Base-by-base conservation (phyloP, 2,329 filamentous ascomycete species). In the Apiospora koreana region DNA sequence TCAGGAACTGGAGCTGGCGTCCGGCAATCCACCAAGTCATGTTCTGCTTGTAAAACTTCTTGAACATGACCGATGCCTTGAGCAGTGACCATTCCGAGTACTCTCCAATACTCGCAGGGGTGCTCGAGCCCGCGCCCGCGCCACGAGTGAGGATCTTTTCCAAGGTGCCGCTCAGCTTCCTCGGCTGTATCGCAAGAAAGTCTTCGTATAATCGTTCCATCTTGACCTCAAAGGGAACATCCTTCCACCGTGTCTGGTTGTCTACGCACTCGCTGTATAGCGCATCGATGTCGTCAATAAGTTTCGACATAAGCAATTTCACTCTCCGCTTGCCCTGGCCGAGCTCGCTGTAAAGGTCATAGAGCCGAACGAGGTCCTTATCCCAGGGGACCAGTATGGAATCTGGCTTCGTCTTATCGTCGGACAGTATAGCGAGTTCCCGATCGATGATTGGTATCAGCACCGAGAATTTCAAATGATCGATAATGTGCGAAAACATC, bases 381-480 rank as follows among this genome's bases (percentile, higher is more conserved):
- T 69, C 67, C 67, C 67, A 68, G 8, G 9, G 67, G 8, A 68
- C 48, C 46, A 41, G 21, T 18, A 38, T 16, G 10, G 54, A 62
- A 12, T 38, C 28, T n/a, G 50, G 50, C 9, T 62, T 62, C 8
- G 31, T 38, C 9, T 38, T 38, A 2, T 62, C 75, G 45, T 75
- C 43, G 6, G 79, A 66, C 14, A 88, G 79, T 0, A 74, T 75
- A 1, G 71, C 72, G 2, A 86, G 73, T 31, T 83, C 82, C 0
- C 70, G 58, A 0, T 81, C 76, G 12, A 89, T 81, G 0, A 78
- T 77, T 0, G 80, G 78, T 16, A 84, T 78, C 0, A 88, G 86
- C 1, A 90, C 81, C 0, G 78, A 72, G 23, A 89, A 91, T 72
- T 87, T 90, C 9, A 94, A 80, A 46, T 85, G 83, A 75, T 94